Base-by-base conservation (phyloP, 2,329 filamentous ascomycete genomes). In the Cladosporium austrohemisphaericum region DNA sequence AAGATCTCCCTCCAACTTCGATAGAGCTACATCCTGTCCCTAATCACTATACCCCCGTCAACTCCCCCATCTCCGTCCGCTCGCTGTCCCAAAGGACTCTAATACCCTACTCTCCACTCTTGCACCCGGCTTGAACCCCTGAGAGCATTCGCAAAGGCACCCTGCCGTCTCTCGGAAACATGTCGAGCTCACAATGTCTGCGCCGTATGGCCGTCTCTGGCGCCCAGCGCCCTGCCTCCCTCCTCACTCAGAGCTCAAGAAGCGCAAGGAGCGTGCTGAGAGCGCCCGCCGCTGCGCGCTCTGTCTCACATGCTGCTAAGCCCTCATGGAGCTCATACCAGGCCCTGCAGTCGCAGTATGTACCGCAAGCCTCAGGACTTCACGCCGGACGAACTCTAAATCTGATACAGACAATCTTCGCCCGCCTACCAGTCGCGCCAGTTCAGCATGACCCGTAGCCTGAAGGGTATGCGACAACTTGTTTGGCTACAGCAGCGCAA, bases 101-200 rank as follows among this genome's bases (percentile, higher is more conserved):
- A 18, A 29, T 31, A 40, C 51, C 52, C 60, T 49, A 40, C 51
- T 53, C 60, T 49, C 57, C 59, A 57, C 59, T 56, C n/a, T 37
- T 53, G 53, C 13, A 28, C 18, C 22, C 43, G 13, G 8, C n/a
- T 18, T 19, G 28, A 19, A 10, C 31, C 7, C 32, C 32, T 9
- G 35, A 23, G 23, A 18, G 28, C n/a, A 23, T 28, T 23, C 20
- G 18, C n/a, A 55, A 57, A 57, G 56, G 54, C 57, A 54, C 40
- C 37, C 46, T 57, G 57, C 58, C 59, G 55, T 57, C 57, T 60
- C 52, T 58, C 18, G 48, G 31, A 45, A 52, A 41, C 60, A 68
- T 68, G 65, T 65, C 64, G 57, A 65, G 63, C 60, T 65, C 64
- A 50, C 64, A 66, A 61, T 67, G 65, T 54, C 58, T 68, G 44